Percentiles rank a stretch among this genome's conserved stretches.
Evolutionary conservation across 2,329 filamentous ascomycete genomes (phyloP).

Genomic region (Zasmidium angulare): DNA sequence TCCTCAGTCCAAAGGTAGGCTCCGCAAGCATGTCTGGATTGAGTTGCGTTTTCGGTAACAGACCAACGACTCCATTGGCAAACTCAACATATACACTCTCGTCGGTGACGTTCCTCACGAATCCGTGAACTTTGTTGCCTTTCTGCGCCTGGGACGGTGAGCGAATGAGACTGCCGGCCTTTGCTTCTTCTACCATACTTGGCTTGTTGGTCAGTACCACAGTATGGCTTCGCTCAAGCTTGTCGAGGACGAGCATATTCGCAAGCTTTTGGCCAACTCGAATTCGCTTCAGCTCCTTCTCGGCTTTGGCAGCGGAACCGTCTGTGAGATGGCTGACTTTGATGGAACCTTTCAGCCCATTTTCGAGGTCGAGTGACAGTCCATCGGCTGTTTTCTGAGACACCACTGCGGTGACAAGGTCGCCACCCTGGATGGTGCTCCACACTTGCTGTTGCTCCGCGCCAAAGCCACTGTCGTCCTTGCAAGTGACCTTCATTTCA

Average conservation of each 20-base stretch:
- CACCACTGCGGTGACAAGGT: slow-evolving; percentile 72
- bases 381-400: slow-evolving; percentile 46
- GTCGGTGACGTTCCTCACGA: slow-evolving; percentile 78
- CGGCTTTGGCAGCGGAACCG: slow-evolving; percentile 75
- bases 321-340: slow-evolving; percentile 80
- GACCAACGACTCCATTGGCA: slow-evolving; percentile 69
- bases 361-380: slow-evolving; percentile 68
- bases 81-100: slow-evolving; percentile 90
- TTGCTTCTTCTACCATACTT: slow-evolving; percentile 73
- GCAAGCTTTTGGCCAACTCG: slow-evolving; percentile 79
- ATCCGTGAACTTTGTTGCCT: slow-evolving; percentile 70
- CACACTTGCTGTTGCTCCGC: slow-evolving; percentile 73
- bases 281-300: slow-evolving; percentile 75
- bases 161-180: slow-evolving; percentile 69
- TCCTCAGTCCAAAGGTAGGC: slow-evolving; percentile 75
- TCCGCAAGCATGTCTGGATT: slow-evolving; percentile 66
- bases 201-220: slow-evolving; percentile 81
- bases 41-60: slow-evolving; percentile 78
- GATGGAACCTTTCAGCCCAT: slow-evolving; percentile 74
- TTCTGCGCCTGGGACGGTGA: slow-evolving; percentile 70
- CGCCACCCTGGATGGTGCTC: slow-evolving; percentile 69
- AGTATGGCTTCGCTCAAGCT: slow-evolving; percentile 72
- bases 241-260: slow-evolving; percentile 83
- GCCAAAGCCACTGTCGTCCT: slow-evolving; percentile 77
- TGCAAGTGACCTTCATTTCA: slow-evolving; percentile 86